Conservation (phyloP, 495 filamentous ascomycete species). For the Halenospora varia region DNA sequence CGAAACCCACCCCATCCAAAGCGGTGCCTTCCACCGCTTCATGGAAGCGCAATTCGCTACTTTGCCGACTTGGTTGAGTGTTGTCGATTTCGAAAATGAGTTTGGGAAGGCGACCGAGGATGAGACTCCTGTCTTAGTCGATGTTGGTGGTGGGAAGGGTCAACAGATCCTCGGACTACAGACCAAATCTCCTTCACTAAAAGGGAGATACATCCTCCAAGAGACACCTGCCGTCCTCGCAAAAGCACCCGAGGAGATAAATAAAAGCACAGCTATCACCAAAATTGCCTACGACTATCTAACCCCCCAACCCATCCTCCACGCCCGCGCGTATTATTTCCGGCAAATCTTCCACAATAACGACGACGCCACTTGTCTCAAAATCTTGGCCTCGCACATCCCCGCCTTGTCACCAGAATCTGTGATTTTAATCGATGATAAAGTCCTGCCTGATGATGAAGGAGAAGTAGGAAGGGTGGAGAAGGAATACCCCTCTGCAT, state of each 20-base stretch:
- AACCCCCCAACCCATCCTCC: slow-evolving; percentile 33
- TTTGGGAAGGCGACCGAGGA: background rate
- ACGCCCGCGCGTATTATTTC: too few relatives aligned
- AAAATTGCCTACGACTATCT: slow-evolving; percentile 37
- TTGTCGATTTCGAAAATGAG: slow-evolving; percentile 6
- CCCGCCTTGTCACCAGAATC: slow-evolving; percentile 33
- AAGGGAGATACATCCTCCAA: slow-evolving; percentile 4
- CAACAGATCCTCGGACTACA: slow-evolving; percentile 20
- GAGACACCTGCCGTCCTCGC: slow-evolving; percentile 2
- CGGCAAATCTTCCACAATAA: slow-evolving; percentile 44
- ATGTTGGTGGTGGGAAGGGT: background rate
- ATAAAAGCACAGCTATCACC: slow-evolving; percentile 29
- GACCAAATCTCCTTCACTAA: slow-evolving; percentile 21
- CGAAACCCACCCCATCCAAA: background rate
- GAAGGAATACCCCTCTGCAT: background rate
- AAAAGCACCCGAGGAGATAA: slow-evolving; percentile 20
- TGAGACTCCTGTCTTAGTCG: background rate
- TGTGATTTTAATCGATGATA: slow-evolving; percentile 40
- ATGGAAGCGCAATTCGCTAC: slow-evolving; percentile 32
- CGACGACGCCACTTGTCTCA: slow-evolving; percentile 32
- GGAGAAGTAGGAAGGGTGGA: background rate
- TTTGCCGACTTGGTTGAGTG: slow-evolving; percentile 32
- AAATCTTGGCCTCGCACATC: slow-evolving; percentile 34
- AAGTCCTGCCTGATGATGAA: slow-evolving; percentile 35
- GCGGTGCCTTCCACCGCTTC: slow-evolving; percentile 28